phyloP scores from a whole-genome alignment of 805 yeast genomes.

The Grigorovia transvaalensis region DNA sequence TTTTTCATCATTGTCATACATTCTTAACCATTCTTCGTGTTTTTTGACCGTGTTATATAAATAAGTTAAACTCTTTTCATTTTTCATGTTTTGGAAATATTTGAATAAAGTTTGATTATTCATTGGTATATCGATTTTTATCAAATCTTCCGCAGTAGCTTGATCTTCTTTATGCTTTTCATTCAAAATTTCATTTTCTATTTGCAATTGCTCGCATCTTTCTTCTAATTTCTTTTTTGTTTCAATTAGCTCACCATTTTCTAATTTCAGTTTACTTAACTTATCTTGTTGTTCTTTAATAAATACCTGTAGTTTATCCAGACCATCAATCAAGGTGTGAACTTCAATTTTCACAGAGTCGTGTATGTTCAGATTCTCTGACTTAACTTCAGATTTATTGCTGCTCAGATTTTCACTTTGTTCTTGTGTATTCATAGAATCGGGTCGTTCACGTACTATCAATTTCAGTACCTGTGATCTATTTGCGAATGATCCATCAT shows the following conservation, averaged over 20 bases:
- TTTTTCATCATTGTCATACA: slow-evolving; percentile 7
- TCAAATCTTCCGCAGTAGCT: not conserved
- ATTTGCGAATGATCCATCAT: not conserved
- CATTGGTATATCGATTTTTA: slow-evolving; percentile 9
- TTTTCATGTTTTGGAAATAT: slow-evolving; percentile 16
- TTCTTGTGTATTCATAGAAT: no score
- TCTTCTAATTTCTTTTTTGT: not conserved
- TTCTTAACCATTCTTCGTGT: slow-evolving; percentile 9
- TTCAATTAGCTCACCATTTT: not conserved
- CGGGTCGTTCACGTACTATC: no score
- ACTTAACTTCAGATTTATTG: not conserved
- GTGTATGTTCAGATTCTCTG: not conserved
- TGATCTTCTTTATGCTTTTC: not conserved
- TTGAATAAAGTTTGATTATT: slow-evolving; percentile 14
- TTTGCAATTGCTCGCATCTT: not conserved
- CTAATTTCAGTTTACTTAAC: no score
- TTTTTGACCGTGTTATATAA: slow-evolving; percentile 12
- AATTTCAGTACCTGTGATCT: not conserved
- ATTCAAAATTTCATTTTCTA: no score
- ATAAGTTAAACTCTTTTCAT: slow-evolving; percentile 10
- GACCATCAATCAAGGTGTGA: not conserved
- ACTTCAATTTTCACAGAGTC: no score
- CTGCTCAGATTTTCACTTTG: no score
- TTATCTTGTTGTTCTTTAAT: not conserved
- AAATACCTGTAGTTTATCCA: not conserved